These are phyloP conservation scores for Spinacia oleracea DNA, from an alignment of 179 eudicot species.

Conservation along the genomic window DNA sequence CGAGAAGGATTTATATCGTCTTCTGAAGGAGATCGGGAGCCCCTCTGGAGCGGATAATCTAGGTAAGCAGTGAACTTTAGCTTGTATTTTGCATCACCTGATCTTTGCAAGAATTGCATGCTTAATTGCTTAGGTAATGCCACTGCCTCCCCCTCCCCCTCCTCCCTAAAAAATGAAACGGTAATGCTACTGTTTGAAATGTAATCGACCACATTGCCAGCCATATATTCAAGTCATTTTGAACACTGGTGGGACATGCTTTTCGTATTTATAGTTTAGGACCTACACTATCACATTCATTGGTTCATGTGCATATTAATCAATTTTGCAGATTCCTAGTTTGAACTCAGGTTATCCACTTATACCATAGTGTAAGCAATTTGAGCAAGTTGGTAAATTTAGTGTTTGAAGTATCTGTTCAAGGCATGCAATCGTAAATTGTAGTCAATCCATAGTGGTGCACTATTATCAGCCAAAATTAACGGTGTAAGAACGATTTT, in stretches of 20 bases:
- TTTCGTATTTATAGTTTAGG: neutral
- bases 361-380: neutral
- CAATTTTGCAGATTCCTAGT: neutral
- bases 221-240: neutral
- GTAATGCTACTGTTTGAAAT: neutral
- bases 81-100: neutral
- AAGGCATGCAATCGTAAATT: neutral
- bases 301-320: neutral
- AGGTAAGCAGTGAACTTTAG: constrained; percentile 45
- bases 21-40: constrained; percentile 87
- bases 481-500: neutral
- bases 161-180: too few relatives aligned
- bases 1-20: constrained; percentile 87
- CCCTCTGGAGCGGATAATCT: constrained; percentile 87
- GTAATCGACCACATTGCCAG: neutral
- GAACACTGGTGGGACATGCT: neutral
- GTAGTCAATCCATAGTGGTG: neutral
- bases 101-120: neutral
- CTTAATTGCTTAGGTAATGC: neutral
- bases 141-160: too few relatives aligned
- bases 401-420: neutral
- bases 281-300: neutral
- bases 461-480: neutral
- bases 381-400: neutral
- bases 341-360: neutral